Evolutionary conservation across 352 stramenopile species (phyloP).

Genomic region (Phytophthora europaea): DNA sequence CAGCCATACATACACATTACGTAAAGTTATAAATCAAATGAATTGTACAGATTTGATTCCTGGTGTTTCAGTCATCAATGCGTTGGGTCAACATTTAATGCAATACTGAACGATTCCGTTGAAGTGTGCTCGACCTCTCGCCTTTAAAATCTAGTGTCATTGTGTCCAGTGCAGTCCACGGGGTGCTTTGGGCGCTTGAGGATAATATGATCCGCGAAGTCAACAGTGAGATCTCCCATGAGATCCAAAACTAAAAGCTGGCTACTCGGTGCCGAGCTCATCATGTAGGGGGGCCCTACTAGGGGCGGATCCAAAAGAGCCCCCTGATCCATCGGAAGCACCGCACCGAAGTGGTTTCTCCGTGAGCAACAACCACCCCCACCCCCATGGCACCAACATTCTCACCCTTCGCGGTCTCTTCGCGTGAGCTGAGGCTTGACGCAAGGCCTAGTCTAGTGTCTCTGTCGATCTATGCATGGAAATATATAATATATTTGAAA

Average conservation of each 20-base stretch:
- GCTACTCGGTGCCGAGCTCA: neutral
- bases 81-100: neutral
- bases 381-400: neutral
- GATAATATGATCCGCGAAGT: neutral
- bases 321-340: neutral
- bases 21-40: conserved; percentile 11
- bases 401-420: neutral
- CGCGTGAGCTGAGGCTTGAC: neutral
- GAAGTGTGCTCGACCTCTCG: conserved; percentile 1
- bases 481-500: conserved; percentile 15
- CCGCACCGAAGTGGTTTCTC: neutral
- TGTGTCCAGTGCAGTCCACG: neutral
- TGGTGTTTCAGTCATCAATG: neutral
- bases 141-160: conserved; percentile 1
- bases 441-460: neutral
- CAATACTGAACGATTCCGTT: neutral
- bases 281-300: neutral
- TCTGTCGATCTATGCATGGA: neutral
- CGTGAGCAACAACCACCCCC: neutral
- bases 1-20: neutral
- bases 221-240: neutral
- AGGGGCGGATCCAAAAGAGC: neutral
- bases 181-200: neutral
- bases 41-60: neutral
- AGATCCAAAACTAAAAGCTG: conserved; percentile 9